phyloP scores from a whole-genome alignment of 2,329 filamentous ascomycete genomes.

The Immersiporthe knoxdaviesiana region DNA sequence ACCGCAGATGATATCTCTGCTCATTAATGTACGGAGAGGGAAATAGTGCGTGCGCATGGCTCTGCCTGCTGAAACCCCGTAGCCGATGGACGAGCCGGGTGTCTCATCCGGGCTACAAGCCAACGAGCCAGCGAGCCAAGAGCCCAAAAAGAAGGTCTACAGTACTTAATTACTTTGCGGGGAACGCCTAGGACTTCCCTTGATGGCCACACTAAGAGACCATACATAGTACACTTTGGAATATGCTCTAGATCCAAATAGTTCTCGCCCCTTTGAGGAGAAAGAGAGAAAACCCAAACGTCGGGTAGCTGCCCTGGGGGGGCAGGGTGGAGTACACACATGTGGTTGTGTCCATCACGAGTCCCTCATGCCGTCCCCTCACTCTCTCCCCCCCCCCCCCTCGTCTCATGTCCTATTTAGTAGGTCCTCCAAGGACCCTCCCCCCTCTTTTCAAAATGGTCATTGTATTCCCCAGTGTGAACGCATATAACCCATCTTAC shows the following conservation, averaged over 20 bases:
- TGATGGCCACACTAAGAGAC: not conserved
- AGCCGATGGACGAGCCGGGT: not conserved
- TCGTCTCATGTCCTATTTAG: not conserved
- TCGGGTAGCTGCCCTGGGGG: not conserved
- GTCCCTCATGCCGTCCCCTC: constrained; percentile 2
- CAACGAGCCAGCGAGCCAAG: not conserved
- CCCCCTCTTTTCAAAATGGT: no score
- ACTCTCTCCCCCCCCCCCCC: no score
- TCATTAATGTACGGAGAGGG: not conserved
- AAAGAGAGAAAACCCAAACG: not conserved
- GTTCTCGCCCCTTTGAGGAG: not conserved
- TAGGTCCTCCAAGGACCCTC: not conserved
- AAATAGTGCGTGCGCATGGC: not conserved
- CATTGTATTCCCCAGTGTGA: not conserved
- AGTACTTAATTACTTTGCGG: not conserved
- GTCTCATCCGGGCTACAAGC: not conserved
- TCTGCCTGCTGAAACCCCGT: not conserved
- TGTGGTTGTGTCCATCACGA: not conserved
- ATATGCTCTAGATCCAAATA: not conserved
- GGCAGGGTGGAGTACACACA: not conserved
- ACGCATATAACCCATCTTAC: not conserved
- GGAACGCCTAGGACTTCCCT: not conserved
- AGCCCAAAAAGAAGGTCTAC: not conserved
- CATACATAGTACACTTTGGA: no score
- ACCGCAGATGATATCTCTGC: not conserved